phyloP scores from a whole-genome alignment of 306 rosid species.

The Castanea sativa region DNA sequence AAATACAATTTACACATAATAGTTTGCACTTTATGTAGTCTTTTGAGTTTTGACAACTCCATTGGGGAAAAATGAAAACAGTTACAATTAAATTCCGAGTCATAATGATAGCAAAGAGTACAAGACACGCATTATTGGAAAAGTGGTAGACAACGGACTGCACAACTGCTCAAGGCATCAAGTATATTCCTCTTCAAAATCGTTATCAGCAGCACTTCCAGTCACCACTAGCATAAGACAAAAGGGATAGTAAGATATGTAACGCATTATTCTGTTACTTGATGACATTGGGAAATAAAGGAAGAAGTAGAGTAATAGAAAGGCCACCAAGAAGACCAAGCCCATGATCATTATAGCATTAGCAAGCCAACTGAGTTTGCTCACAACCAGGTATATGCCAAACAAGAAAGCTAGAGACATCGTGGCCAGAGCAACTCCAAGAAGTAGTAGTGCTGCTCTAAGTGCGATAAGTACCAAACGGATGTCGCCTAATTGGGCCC shows the following conservation, averaged over 20 bases:
- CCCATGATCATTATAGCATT: not conserved
- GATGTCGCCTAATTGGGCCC: constrained; percentile 26
- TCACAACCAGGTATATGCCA: constrained; percentile 23
- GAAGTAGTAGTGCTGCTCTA: constrained; percentile 3
- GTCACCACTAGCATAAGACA: no score
- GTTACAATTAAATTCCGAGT: no score
- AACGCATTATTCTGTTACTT: not conserved
- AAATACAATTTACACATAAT: no score
- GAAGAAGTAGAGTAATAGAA: not conserved
- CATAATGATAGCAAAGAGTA: no score
- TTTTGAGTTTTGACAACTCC: no score
- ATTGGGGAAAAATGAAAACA: no score
- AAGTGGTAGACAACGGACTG: no score
- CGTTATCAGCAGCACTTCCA: no score
- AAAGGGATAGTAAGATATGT: constrained; percentile 1
- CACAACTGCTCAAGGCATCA: no score
- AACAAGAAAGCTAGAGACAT: constrained; percentile 31
- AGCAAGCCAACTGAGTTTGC: constrained; percentile 24
- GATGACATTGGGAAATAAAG: constrained; percentile 1
- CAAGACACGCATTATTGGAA: no score
- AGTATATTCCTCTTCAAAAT: no score
- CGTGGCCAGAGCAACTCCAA: constrained; percentile 25
- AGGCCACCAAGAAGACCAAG: not conserved
- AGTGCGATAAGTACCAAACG: not conserved
- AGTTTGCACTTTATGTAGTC: no score